Percentiles rank a stretch among this genome's conserved stretches.
Evolutionary conservation across 75 land plant species (phyloP).

Genomic region (Selaginella tamariscina): DNA sequence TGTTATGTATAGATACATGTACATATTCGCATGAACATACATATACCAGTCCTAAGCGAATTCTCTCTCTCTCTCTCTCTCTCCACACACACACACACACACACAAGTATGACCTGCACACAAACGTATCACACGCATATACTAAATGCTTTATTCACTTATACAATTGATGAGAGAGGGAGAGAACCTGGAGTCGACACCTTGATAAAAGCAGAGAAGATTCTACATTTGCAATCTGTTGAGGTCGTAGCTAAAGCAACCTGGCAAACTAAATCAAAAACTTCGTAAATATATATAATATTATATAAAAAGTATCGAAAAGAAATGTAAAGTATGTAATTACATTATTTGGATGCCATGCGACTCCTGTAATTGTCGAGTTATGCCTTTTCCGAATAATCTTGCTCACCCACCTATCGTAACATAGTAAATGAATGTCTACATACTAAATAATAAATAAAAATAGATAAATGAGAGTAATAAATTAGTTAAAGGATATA

Average conservation of each 20-base stretch:
- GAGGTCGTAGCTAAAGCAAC: conserved; percentile 93
- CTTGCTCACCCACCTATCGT: conserved; percentile 94
- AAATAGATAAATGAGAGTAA: not conserved
- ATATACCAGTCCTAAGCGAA: too few relatives aligned
- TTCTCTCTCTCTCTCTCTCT: too few relatives aligned
- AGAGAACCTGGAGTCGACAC: conserved; percentile 72
- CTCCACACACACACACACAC: too few relatives aligned
- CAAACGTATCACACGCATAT: too few relatives aligned
- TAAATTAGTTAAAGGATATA: not conserved
- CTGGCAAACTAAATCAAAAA: conserved; percentile 26
- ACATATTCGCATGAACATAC: too few relatives aligned
- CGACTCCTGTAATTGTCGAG: conserved; percentile 92
- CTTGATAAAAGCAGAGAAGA: conserved; percentile 89
- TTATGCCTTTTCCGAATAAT: conserved; percentile 84
- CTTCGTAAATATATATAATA: not conserved
- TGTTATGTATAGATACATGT: too few relatives aligned
- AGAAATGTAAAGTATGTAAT: conserved; percentile 11
- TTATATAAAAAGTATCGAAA: too few relatives aligned
- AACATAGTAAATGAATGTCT: not conserved
- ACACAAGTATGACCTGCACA: too few relatives aligned
- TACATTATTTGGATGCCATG: conserved; percentile 99
- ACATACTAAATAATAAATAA: not conserved
- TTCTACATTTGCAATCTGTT: conserved; percentile 91
- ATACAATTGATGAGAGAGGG: not conserved
- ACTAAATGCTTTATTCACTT: not conserved